Base-by-base conservation (phyloP, 257 asterid genomes). In the Verbena officinalis region DNA sequence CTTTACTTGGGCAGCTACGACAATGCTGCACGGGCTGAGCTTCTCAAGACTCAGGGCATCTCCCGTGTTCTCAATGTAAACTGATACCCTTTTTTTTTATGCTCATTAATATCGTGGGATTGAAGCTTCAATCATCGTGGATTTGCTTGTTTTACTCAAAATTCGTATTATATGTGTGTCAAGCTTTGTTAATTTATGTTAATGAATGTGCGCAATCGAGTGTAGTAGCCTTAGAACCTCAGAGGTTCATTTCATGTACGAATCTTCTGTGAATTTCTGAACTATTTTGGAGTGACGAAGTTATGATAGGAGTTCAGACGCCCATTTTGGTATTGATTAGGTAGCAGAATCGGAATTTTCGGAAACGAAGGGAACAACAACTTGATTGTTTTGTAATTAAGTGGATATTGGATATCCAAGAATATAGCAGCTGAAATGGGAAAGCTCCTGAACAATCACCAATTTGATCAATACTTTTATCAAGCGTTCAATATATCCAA, bases 21-120 rank as follows among this genome's bases (percentile, higher is more conserved):
- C 64, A 87, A 89, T 71, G 98, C 98, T 22, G 85, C 98, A 9
- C 87, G 98, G 2, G 93, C 95, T 1, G 97, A 92, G 73, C 93
- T 92, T 63, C 92, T 92, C 77, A 92, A 87, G 81, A 82, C 94
- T 45, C 97, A 83, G 73, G 98, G 98, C 71, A 92, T 92, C 76
- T 82, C 98, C 57, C 87, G 91, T 3, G 83, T 92, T 42, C 96
- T 92, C 69, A 92, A 92, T 76, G 98, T 93, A 46, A 85, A 65
- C 16, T 20, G 5, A 7, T 65, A 8, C 2, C 43, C 10, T 30
- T 12, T 36, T 4, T 64, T 9, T 22, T 49, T 63, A 68, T 65
- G 8, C 3, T 39, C 4, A 13, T 4, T 24, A 24, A 6, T 58
- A 17, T 19, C 15, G 16, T 43, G 2, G 34, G 31, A 9, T 56